Percentiles rank a stretch among this genome's conserved stretches.
Conservation (phyloP, 73 alveolate genomes). For the Stentor roeselii region DNA sequence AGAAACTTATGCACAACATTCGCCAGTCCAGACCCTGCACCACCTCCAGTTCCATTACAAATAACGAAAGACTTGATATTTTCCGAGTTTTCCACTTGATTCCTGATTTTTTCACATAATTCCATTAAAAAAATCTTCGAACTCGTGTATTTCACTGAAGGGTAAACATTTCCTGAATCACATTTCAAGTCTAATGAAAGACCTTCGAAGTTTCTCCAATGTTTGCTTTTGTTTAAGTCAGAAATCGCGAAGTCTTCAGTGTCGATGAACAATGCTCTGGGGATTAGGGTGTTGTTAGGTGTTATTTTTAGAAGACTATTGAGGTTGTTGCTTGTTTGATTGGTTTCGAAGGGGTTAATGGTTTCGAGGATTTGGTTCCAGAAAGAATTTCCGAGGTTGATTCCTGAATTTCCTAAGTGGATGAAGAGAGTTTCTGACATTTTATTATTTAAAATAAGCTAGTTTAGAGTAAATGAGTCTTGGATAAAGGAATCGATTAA, state of each 20-base stretch:
- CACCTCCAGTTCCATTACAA: constrained; percentile 80
- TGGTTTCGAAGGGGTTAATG: constrained; percentile 95
- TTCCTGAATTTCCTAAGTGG: constrained; percentile 98
- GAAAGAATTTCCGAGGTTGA: constrained; percentile 98
- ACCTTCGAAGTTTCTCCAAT: constrained; percentile 77
- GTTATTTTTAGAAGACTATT: constrained; percentile 96
- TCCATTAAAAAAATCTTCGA: constrained; percentile 93
- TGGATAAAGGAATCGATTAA: too few relatives aligned
- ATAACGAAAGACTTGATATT: constrained; percentile 77
- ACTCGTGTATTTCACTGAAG: constrained; percentile 92
- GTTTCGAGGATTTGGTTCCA: constrained; percentile 99
- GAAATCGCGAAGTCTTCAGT: constrained; percentile 64
- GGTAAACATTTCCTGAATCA: constrained; percentile 93
- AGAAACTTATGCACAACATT: constrained; percentile 80
- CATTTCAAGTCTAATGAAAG: constrained; percentile 72
- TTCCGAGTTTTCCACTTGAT: constrained; percentile 82
- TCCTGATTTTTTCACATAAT: constrained; percentile 91
- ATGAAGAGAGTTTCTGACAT: constrained; percentile 96
- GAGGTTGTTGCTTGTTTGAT: too few relatives aligned
- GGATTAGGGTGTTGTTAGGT: constrained; percentile 97
- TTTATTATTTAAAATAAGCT: too few relatives aligned
- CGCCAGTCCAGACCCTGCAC: constrained; percentile 86
- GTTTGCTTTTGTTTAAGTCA: constrained; percentile 90
- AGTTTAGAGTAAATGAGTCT: too few relatives aligned
- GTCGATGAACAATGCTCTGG: constrained; percentile 97